These are phyloP conservation scores for Sclerotinia trifoliorum DNA, from an alignment of 2,329 filamentous ascomycete genomes.

Conservation along the genomic window DNA sequence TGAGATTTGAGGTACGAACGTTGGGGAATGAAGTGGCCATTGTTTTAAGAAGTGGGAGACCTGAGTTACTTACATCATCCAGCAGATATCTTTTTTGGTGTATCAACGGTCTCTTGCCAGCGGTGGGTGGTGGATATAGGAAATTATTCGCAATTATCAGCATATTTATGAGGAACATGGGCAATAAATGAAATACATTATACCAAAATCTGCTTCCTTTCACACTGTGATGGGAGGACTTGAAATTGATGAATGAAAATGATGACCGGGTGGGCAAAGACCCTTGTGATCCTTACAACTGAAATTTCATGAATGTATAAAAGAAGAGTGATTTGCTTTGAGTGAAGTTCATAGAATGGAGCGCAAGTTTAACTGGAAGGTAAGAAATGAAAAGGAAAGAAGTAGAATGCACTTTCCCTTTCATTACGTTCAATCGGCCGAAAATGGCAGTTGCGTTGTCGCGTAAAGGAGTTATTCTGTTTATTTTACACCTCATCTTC, in stretches of 20 bases:
- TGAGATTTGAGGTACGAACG: not conserved
- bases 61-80: conserved; percentile 4
- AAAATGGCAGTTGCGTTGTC: not conserved
- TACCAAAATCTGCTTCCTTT: not conserved
- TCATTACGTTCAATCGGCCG: not conserved
- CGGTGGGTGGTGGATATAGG: not conserved
- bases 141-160: not conserved
- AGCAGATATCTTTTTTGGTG: conserved; percentile 13
- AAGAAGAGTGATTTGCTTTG: not conserved
- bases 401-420: not conserved
- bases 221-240: not conserved
- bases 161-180: not conserved
- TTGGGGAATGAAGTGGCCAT: not conserved
- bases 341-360: not conserved
- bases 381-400: not conserved
- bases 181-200: not conserved
- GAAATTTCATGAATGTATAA: not conserved
- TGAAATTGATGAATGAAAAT: not conserved
- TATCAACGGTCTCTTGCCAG: conserved; percentile 7
- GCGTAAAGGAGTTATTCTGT: not conserved
- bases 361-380: not conserved
- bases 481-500: not conserved
- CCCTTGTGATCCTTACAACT: not conserved
- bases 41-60: not conserved
- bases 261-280: not conserved